Evolutionary conservation across 139 green algal species (phyloP), one percentile per base, ranked within the genome.

Genomic region (Chloropicon primus): DNA sequence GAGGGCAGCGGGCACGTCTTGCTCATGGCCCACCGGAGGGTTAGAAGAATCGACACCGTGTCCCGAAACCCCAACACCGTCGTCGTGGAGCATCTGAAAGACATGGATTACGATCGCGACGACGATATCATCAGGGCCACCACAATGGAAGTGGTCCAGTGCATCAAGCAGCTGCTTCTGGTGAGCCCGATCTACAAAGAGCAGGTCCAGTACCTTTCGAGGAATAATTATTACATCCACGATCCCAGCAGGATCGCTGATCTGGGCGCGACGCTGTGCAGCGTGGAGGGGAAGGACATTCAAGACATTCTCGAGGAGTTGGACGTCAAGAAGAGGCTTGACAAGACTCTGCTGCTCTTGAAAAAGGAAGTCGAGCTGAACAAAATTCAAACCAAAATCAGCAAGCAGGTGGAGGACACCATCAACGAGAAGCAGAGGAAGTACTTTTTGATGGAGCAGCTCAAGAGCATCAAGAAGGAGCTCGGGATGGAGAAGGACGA

Each of bases 331-430:
- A 28, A 5, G 26, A 25, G 87, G 23, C 82, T 91, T 1, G 53
- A 83, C 27, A 77, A 84, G 74, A 89, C 93, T 28, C 85, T 98
- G 77, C 74, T 89, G 80, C 80, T 98, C 76, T 79, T 97, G 71
- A 98, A 97, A 86, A 98, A 98, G 86, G 94, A 98, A 84, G 89
- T 97, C 53, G 94, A 98, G 87, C 88, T 98, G 80, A 91, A 89
- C 81, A 94, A 93, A 82, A 84, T 98, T 82, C 92, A 96, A 86
- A 22, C 84, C 24, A 27, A 76, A 85, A 94, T 89, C 24, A 81
- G 85, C 24, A 85, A 83, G n/a, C 74, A 78, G 72, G 94, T 99
- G 23, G 95, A 99, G 86, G 90, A 96, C 80, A 98, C 98, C 85
- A 96, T 99, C 77, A 91, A 81, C 72, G 93, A 93, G 81, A 94